Base-by-base conservation (phyloP, 2,329 filamentous ascomycete genomes). In the Colletotrichum navitas region DNA sequence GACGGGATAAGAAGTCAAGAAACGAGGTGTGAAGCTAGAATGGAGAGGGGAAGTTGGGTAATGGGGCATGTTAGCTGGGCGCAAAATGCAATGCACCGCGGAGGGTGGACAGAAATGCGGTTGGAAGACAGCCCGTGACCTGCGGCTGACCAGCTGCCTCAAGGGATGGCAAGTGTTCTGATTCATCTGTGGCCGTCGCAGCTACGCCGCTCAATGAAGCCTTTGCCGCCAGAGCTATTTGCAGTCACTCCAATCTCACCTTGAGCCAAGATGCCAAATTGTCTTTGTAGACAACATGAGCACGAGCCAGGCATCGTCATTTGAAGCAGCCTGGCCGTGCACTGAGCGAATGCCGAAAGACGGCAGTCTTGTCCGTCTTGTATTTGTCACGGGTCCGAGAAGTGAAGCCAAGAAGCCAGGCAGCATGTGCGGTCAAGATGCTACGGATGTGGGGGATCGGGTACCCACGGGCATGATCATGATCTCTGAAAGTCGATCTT, bases 101-200 rank as follows among this genome's bases (percentile, higher is more conserved):
- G 55, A 59, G 24, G 32, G 47, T 12, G 32, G 32, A 7, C 54
- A 39, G 54, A 34, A 26, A 39, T 39, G 54, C 34, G 29, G 24
- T 45, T 34, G 41, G 43, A 55, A 51, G 58, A n/a, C 16, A 58
- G 51, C 41, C 58, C 39, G 65, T 67, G 58, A 55, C 65, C 60
- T 56, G 59, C 51, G 32, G 66, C 41, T 63, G 18, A 51, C 36
- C n/a, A 41, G 34, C 34, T 26, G 16, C 55, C 26, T 41, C n/a
- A 26, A 41, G 55, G 34, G 36, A 41, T n/a, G 14, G 16, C 36
- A 26, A 39, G 62, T 18, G 36, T 29, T 56, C 26, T 51, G 16
- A 49, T 58, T 16, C 41, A 39, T 58, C 10, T 32, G 36, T 29
- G 18, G n/a, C 41, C 24, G 47, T 24, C 24, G 49, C 61, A 54